phyloP scores from a whole-genome alignment of 1,284 basidiomycete genomes.

The Boletus semigastroideus region DNA sequence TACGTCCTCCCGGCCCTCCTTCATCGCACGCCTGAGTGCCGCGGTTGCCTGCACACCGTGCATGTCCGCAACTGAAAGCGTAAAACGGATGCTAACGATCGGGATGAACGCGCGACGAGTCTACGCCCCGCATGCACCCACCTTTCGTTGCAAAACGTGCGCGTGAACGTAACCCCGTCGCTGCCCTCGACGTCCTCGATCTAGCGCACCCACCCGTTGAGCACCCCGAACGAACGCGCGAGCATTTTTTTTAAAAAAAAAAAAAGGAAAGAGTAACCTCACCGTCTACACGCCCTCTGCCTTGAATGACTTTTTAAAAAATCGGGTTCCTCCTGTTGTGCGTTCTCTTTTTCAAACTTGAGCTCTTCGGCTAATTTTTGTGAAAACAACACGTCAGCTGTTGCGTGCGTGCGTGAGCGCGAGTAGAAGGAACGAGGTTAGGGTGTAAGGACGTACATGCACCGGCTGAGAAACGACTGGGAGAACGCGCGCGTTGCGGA shows the following conservation, averaged over 20 bases:
- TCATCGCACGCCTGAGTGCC: conserved; percentile 41
- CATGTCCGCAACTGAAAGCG: conserved; percentile 84
- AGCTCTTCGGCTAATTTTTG: conserved; percentile 83
- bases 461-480: conserved; percentile 57
- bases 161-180: conserved; percentile 81
- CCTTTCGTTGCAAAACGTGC: conserved; percentile 92
- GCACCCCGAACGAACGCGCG: neutral
- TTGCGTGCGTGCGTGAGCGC: neutral
- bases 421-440: neutral
- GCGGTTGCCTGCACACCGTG: conserved; percentile 43
- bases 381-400: conserved; percentile 74
- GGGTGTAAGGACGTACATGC: conserved; percentile 48
- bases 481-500: conserved; percentile 51
- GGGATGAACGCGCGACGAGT: neutral
- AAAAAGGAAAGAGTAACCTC: neutral
- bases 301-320: conserved; percentile 79
- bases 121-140: conserved; percentile 40
- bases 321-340: conserved; percentile 55
- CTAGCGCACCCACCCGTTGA: conserved; percentile 35
- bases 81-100: conserved; percentile 60
- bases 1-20: conserved; percentile 38
- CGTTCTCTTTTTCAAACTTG: conserved; percentile 79
- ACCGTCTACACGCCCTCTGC: conserved; percentile 77
- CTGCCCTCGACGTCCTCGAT: conserved; percentile 72
- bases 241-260: no score